A percentile compares a stretch with the other conserved stretches of the same genome.
These are phyloP conservation scores for Populus nigra DNA, from an alignment of 345 rosid genomes.

Conservation along the genomic window DNA sequence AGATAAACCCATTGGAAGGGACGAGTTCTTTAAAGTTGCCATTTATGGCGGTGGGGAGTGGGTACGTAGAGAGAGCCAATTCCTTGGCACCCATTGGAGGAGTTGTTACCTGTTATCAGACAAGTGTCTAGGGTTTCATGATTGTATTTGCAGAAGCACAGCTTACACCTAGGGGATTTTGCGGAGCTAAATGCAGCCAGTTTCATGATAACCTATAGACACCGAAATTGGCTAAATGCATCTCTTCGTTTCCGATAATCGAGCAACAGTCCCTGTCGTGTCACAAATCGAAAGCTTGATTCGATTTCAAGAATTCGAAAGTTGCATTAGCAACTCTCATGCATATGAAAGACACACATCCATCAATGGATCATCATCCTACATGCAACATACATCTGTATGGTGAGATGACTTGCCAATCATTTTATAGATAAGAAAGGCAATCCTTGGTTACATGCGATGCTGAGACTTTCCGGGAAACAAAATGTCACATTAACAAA, in stretches of 20 bases:
- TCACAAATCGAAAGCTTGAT: neutral
- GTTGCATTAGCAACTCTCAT: neutral
- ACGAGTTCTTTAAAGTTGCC: neutral
- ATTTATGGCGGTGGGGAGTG: neutral
- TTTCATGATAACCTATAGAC: neutral
- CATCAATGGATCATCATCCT: neutral
- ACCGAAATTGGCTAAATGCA: neutral
- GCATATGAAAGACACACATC: neutral
- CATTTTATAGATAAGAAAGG: neutral
- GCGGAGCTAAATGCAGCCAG: neutral
- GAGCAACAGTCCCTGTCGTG: neutral
- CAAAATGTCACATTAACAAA: neutral
- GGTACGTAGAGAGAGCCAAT: neutral
- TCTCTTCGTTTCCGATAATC: neutral
- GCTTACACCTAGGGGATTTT: neutral
- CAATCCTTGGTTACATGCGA: neutral
- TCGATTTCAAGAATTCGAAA: neutral
- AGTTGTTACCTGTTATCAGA: neutral
- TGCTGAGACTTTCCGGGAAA: neutral
- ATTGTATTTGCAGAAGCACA: constrained; percentile 1
- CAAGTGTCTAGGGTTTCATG: neutral
- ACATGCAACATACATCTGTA: neutral
- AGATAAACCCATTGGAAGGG: neutral
- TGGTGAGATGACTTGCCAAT: neutral
- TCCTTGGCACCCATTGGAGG: neutral